Evolutionary conservation across 768 basidiomycete species (phyloP).

Genomic region (Ramaria sp.): DNA sequence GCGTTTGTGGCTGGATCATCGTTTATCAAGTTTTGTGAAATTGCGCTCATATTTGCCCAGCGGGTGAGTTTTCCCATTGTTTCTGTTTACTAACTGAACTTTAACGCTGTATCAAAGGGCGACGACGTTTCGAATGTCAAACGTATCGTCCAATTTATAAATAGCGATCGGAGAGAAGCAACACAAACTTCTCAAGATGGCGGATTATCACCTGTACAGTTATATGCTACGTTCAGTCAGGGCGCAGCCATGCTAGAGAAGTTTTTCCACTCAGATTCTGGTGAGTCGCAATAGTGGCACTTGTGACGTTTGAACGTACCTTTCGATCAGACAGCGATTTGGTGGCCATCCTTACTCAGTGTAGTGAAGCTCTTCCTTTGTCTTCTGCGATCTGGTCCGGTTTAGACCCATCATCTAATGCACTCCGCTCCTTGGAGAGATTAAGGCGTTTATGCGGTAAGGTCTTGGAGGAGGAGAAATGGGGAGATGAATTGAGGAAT

Average conservation of each 20-base stretch:
- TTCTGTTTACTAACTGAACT: background rate
- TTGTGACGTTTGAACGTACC: background rate
- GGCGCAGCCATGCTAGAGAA: constrained; percentile 10
- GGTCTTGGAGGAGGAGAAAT: background rate
- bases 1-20: constrained; percentile 35
- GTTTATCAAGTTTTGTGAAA: constrained; percentile 35
- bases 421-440: background rate
- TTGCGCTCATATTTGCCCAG: constrained; percentile 32
- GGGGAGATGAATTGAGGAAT: background rate
- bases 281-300: background rate
- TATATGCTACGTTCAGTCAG: constrained; percentile 11
- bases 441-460: constrained; percentile 1
- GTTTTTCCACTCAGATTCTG: background rate
- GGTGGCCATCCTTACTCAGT: background rate
- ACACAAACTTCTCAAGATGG: background rate
- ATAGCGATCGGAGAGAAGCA: background rate
- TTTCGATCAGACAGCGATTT: background rate
- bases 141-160: background rate
- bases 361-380: background rate
- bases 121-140: background rate
- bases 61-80: constrained; percentile 19
- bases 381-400: background rate
- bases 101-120: constrained; percentile 2
- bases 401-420: background rate
- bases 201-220: background rate